Conservation (phyloP, 2,329 filamentous ascomycete genomes). For the Chaetomium olivaceum region DNA sequence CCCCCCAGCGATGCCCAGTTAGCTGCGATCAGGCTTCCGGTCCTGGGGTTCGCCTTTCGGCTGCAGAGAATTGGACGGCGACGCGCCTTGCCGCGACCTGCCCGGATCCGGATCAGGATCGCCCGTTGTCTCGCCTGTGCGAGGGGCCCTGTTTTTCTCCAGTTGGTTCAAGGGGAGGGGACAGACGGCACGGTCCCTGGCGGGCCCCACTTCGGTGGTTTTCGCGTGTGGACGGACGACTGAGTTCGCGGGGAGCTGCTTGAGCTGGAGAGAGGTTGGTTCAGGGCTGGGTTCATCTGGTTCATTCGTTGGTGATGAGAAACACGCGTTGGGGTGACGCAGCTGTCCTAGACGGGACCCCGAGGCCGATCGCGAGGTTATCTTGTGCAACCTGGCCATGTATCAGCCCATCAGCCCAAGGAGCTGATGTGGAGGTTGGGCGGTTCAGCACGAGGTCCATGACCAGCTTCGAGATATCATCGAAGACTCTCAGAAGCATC, state of each 20-base stretch:
- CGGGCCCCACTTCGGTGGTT: neutral
- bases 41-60: neutral
- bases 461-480: neutral
- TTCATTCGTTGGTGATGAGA: neutral
- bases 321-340: conserved; percentile 1
- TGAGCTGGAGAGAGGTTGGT: conserved; percentile 2
- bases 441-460: neutral
- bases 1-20: neutral
- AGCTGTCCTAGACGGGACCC: neutral
- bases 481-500: neutral
- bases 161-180: neutral
- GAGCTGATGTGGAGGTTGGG: neutral
- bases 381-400: conserved; percentile 1
- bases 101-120: neutral
- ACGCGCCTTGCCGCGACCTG: conserved; percentile 5
- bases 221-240: neutral
- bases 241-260: conserved; percentile 9
- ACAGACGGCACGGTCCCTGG: neutral
- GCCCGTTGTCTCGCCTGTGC: neutral
- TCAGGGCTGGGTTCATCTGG: neutral
- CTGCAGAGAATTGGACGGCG: conserved; percentile 1
- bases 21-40: neutral
- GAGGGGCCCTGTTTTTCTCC: conserved; percentile 1
- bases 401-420: neutral
- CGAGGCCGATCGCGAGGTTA: neutral